Evolutionary conservation across 2,329 filamentous ascomycete genomes (phyloP).

Genomic region (Xylariales sp.): DNA sequence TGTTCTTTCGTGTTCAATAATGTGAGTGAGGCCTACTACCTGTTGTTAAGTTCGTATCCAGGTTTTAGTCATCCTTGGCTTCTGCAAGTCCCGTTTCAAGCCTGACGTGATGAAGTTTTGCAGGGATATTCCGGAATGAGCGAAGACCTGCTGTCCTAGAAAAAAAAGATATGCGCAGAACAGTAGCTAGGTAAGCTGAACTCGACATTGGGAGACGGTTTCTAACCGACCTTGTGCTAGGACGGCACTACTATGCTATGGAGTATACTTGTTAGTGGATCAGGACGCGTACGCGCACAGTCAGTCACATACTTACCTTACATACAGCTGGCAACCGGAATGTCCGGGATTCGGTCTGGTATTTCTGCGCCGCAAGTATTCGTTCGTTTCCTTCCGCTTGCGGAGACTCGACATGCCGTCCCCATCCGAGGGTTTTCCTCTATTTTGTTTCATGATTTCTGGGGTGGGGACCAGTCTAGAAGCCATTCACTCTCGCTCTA

Average conservation of each 20-base stretch:
- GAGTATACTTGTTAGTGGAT: not conserved
- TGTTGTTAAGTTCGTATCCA: slow-evolving; percentile 5
- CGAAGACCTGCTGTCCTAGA: too few species aligned
- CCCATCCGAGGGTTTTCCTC: too few species aligned
- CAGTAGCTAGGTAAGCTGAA: too few species aligned
- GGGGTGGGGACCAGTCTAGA: too few species aligned
- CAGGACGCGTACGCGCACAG: slow-evolving; percentile 14
- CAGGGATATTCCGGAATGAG: slow-evolving; percentile 5
- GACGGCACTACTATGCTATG: too few species aligned
- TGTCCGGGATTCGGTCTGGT: slow-evolving; percentile 6
- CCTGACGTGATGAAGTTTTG: not conserved
- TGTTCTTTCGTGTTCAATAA: not conserved
- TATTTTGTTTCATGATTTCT: too few species aligned
- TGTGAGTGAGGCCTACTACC: not conserved
- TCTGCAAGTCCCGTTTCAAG: not conserved
- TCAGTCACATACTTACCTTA: not conserved
- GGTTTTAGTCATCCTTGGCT: not conserved
- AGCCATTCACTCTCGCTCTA: not conserved
- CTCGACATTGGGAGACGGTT: too few species aligned
- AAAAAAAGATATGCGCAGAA: too few species aligned
- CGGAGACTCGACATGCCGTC: too few species aligned
- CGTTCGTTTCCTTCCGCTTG: slow-evolving; percentile 5
- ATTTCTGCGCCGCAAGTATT: not conserved
- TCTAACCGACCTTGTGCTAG: too few species aligned
- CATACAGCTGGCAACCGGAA: slow-evolving; percentile 14